These are phyloP conservation scores for Solanum sitiens DNA, from an alignment of 257 asterid species.

Conservation along the genomic window DNA sequence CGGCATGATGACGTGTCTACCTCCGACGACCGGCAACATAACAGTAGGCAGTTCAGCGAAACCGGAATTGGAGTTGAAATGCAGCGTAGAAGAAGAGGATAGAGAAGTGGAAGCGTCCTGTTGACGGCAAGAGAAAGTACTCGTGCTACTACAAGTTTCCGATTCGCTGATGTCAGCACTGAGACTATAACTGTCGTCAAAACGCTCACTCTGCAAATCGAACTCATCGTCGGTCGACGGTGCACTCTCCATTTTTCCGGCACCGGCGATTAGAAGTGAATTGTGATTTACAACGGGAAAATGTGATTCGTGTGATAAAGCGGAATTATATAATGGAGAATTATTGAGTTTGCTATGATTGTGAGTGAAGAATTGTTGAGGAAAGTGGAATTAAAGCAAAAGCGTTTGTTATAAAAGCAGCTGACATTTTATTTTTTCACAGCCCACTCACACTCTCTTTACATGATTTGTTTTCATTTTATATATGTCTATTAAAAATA, in stretches of 20 bases:
- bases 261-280: not conserved
- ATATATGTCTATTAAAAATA: no score
- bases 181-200: slow-evolving; percentile 48
- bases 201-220: slow-evolving; percentile 38
- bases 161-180: slow-evolving; percentile 96
- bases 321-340: not conserved
- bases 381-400: not conserved
- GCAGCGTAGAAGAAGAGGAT: slow-evolving; percentile 18
- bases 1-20: slow-evolving; percentile 42
- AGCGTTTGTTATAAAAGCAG: not conserved
- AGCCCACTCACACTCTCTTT: not conserved
- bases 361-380: not conserved
- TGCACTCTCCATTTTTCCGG: slow-evolving; percentile 20
- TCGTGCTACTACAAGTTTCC: slow-evolving; percentile 62
- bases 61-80: slow-evolving; percentile 13
- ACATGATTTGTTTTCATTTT: not conserved
- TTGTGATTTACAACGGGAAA: not conserved
- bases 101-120: slow-evolving; percentile 11
- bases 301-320: not conserved
- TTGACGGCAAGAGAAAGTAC: slow-evolving; percentile 32
- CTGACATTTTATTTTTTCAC: not conserved
- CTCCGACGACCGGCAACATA: slow-evolving; percentile 60
- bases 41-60: slow-evolving; percentile 43
- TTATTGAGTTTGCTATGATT: not conserved
- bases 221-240: slow-evolving; percentile 43